phyloP scores from a whole-genome alignment of 345 rosid genomes.

The Populus deltoides region DNA sequence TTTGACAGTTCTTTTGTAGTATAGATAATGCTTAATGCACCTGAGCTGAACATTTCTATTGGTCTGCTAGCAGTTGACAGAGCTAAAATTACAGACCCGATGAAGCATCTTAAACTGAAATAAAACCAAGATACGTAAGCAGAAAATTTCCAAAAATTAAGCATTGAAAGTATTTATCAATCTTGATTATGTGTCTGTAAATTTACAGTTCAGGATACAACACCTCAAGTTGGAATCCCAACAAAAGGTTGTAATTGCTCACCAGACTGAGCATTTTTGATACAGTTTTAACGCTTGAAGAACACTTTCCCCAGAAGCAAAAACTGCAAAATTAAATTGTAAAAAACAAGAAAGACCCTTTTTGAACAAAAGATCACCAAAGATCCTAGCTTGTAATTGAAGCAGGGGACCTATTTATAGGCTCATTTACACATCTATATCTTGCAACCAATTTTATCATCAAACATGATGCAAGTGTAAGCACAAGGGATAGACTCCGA shows the following conservation, averaged over 20 bases:
- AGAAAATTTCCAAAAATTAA: neutral
- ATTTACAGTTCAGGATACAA: conserved; percentile 24
- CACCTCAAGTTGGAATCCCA: conserved; percentile 10
- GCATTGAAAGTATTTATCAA: neutral
- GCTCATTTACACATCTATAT: conserved; percentile 4
- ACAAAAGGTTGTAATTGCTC: conserved; percentile 2
- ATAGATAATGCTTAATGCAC: neutral
- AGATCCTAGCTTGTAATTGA: neutral
- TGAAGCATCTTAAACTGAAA: neutral
- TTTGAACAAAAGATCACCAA: neutral
- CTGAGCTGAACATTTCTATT: neutral
- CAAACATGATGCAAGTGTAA: conserved; percentile 48
- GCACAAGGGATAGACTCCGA: conserved; percentile 47
- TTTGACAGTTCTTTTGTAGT: neutral
- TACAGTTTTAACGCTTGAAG: conserved; percentile 1
- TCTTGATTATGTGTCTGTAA: conserved; percentile 14
- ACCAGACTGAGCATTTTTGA: neutral
- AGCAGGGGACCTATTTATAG: neutral
- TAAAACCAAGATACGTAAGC: neutral
- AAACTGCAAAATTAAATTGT: neutral
- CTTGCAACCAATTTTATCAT: conserved; percentile 13
- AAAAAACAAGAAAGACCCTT: neutral
- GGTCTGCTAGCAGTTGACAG: neutral
- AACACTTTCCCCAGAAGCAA: neutral
- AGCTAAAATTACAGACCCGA: neutral